phyloP scores from a whole-genome alignment of 1,139 yeast genomes.

The Suhomyces wounanorum region DNA sequence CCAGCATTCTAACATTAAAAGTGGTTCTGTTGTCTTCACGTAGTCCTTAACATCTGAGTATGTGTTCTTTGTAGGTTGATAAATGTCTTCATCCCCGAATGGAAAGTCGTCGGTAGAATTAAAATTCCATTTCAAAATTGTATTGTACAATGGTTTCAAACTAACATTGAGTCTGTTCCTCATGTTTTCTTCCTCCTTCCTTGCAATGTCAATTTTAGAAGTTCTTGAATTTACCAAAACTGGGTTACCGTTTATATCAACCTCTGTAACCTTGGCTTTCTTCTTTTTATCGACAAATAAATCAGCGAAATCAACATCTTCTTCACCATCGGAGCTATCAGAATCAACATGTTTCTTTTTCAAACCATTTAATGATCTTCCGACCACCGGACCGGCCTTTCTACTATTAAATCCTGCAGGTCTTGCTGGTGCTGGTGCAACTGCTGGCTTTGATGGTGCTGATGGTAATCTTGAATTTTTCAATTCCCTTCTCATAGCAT shows the following conservation, averaged over 20 bases:
- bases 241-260: constrained; percentile 43
- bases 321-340: constrained; percentile 36
- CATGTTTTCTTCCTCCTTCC: constrained; percentile 76
- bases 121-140: constrained; percentile 78
- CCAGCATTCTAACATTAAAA: constrained; percentile 90
- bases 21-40: constrained; percentile 68
- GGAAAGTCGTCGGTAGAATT: constrained; percentile 62
- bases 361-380: constrained; percentile 39
- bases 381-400: constrained; percentile 29
- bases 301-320: constrained; percentile 44
- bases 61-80: constrained; percentile 36
- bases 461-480: constrained; percentile 26
- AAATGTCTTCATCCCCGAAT: constrained; percentile 40
- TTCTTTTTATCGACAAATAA: constrained; percentile 41
- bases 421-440: constrained; percentile 70
- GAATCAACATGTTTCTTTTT: constrained; percentile 33
- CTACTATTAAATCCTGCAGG: constrained; percentile 78
- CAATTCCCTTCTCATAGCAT: constrained; percentile 43
- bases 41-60: constrained; percentile 67
- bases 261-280: constrained; percentile 38
- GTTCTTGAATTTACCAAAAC: constrained; percentile 21
- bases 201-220: constrained; percentile 40
- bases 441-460: constrained; percentile 28
- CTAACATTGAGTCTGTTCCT: constrained; percentile 77
- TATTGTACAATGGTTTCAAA: constrained; percentile 70